phyloP scores from a whole-genome alignment of 768 basidiomycete genomes.

The Lentinula sp. region DNA sequence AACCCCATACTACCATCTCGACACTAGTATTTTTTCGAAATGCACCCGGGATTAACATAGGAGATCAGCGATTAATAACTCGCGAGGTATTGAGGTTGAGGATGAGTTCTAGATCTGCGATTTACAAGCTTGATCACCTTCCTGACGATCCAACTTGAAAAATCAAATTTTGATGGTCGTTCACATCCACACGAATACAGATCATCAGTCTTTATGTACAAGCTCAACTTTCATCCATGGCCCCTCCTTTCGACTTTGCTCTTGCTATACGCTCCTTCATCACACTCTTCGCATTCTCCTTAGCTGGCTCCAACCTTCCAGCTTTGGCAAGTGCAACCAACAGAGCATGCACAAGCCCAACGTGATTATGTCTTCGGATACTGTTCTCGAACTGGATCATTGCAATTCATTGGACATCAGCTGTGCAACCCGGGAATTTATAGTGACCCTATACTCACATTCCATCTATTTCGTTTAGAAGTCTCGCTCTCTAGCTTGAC shows the following conservation, averaged over 20 bases:
- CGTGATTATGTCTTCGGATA: constrained; percentile 79
- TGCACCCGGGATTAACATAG: too few species aligned
- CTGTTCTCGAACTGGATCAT: constrained; percentile 75
- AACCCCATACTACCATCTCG: too few species aligned
- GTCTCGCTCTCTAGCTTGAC: constrained; percentile 61
- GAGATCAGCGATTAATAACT: too few species aligned
- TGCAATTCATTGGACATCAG: neutral
- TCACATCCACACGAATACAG: neutral
- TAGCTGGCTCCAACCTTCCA: constrained; percentile 50
- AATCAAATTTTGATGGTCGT: neutral
- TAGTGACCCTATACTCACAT: constrained; percentile 41
- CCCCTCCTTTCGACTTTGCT: constrained; percentile 36
- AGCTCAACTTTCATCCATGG: constrained; percentile 39
- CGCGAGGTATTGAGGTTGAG: too few species aligned
- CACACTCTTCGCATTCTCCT: constrained; percentile 34
- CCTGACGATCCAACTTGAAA: constrained; percentile 1
- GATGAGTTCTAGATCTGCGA: neutral
- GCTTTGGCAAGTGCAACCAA: constrained; percentile 69
- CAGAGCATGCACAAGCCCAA: constrained; percentile 73
- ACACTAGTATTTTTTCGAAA: too few species aligned
- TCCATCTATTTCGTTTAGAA: constrained; percentile 75
- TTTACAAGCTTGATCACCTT: neutral
- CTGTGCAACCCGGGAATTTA: neutral
- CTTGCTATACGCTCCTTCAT: constrained; percentile 43
- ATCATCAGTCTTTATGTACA: neutral